These are phyloP conservation scores for Neofusicoccum cordaticola DNA, from an alignment of 2,329 filamentous ascomycete genomes.

Conservation along the genomic window DNA sequence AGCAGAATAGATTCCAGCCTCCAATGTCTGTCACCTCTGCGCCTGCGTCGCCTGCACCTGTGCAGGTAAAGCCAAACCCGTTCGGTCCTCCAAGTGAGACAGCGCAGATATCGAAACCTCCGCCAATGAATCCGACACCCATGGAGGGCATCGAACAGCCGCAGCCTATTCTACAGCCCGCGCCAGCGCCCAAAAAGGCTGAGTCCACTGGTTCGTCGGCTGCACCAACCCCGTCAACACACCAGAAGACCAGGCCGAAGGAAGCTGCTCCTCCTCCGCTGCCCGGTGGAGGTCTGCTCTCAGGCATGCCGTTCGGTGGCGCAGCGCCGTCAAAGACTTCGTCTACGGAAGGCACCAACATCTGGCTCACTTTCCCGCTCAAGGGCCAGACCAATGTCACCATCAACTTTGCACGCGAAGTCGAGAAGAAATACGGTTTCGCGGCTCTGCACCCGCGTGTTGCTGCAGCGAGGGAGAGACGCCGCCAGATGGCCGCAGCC, in stretches of 20 bases:
- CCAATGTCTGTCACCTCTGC: constrained; percentile 38
- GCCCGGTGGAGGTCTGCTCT: constrained; percentile 62
- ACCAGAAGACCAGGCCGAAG: constrained; percentile 57
- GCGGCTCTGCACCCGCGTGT: constrained; percentile 88
- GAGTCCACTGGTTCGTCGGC: constrained; percentile 44
- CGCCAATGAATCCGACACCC: constrained; percentile 19
- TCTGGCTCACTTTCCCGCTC: constrained; percentile 79
- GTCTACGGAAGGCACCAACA: constrained; percentile 62
- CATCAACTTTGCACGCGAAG: constrained; percentile 91
- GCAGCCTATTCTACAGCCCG: constrained; percentile 18
- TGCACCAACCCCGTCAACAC: constrained; percentile 41
- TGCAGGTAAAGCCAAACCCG: constrained; percentile 5
- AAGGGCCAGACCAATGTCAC: constrained; percentile 83
- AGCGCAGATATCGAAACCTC: constrained; percentile 1
- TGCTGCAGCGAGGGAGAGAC: constrained; percentile 82
- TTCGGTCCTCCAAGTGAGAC: constrained; percentile 13
- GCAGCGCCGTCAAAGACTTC: constrained; percentile 43
- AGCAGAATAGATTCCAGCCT: constrained; percentile 26
- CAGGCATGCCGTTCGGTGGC: constrained; percentile 59
- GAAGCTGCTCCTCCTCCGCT: constrained; percentile 54
- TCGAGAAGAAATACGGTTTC: constrained; percentile 91
- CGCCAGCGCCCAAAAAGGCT: constrained; percentile 30
- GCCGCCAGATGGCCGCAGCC: constrained; percentile 83
- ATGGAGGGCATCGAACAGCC: constrained; percentile 39
- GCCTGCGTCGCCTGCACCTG: constrained; percentile 35